Evolutionary conservation across 2,329 filamentous ascomycete species (phyloP), one percentile per base, ranked within the genome.

Genomic region (Aureobasidium musti): DNA sequence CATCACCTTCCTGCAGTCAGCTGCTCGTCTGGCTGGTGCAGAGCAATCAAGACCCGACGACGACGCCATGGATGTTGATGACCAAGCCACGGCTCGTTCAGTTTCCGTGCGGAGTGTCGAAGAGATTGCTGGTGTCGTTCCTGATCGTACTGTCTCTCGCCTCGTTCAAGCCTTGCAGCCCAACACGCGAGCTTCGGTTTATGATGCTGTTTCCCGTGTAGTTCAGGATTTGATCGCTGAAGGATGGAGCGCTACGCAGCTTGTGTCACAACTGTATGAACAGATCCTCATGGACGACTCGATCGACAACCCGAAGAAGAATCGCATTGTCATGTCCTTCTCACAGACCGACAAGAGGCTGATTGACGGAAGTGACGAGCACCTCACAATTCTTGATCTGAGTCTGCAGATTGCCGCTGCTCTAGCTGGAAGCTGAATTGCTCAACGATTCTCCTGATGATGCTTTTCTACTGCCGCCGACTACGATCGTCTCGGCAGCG

Each of bases 51-150:
- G 86, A 49, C 88, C 90, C 81, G 86, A 89, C 67, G 80, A 82
- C 2, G 84, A 86, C 71, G 83, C 81, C 63, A 86, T 83, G 77
- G 80, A 82, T 37, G 72, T 81, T 11, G 79, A 82, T 57, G 70
- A 72, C 8, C 72, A 74, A 47, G 49, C 72, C 1, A 50, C 69
- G 10, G 43, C 67, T n/a, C 67, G 69, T n/a, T 72, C 78, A 14
- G 87, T 98, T 54, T 94, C 92, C 0, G 84, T 93, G 43, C 87
- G 86, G 72, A 91, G 87, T 63, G 87, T 99, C 54, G 91, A 98
- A 75, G 95, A 99, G 73, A 99, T 99, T 75, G 94, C 95, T 0
- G 95, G 96, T 65, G 92, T 98, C 2, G 93, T 99, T 71, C 95
- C 96, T 0, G 84, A 88, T 17, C 72, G 77, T 13, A 91, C 92